Base-by-base conservation (phyloP, 306 rosid genomes). In the Hippophae tibetana region DNA sequence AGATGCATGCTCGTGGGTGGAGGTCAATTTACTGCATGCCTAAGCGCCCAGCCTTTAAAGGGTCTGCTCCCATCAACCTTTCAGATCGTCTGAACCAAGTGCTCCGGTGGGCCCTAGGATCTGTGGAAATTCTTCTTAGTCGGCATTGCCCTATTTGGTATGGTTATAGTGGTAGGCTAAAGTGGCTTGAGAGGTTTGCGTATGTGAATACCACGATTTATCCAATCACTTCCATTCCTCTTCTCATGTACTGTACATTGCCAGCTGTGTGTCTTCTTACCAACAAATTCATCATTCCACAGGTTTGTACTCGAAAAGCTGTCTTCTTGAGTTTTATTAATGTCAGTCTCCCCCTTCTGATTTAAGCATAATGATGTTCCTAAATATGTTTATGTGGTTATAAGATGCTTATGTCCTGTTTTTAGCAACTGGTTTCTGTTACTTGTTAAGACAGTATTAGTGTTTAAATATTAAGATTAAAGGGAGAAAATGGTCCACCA, bases 1-100 rank as follows among this genome's bases (percentile, higher is more conserved):
- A 92, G 81, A 92, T 92, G 99, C 99, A 92, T 43, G 95, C 99
- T 31, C 96, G 98, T 8, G 98, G 98, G 42, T 92, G 98, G 98
- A 78, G 98, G 60, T 92, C 98, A 2, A 78, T 92, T 65, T 92
- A 92, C 74, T 87, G 98, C 79, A 92, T 85, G 71, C 98, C 98
- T 6, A 71, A 85, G 80, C 96, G 67, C 10, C 67, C 98, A 1
- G 98, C 98, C 45, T 92, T 92, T 69, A 92, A 92, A 77, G 99
- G 99, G 58, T 92, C 99, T 45, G 99, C 96, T 68, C 99, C 97
- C 25, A 87, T 92, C 70, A 92, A 92, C 78, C 96, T 92, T 72
- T 92, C 98, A 0, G 98, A 92, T 79, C 98, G 98, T 70, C 78
- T 92, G 62, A 87, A 92, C 76, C 98, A 92, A 85, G 96, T 87